Conservation (phyloP, 2,329 filamentous ascomycete genomes). For the Cytospora leucostoma region DNA sequence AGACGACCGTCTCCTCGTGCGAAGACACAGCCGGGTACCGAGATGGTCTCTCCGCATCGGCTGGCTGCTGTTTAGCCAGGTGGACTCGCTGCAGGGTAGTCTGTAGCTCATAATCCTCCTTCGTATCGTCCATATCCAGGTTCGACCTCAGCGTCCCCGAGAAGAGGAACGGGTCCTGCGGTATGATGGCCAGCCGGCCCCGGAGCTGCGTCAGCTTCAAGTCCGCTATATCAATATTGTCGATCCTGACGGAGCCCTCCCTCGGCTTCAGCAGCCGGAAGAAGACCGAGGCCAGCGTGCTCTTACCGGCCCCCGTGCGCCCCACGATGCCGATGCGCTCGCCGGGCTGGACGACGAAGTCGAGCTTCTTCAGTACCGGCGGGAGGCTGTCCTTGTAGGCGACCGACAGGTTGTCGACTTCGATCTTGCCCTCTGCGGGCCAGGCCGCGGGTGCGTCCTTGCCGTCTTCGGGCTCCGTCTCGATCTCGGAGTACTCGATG, state of each 20-base stretch:
- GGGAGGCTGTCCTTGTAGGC: slow-evolving; percentile 41
- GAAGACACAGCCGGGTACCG: slow-evolving; percentile 20
- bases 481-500: slow-evolving; percentile 45
- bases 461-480: slow-evolving; percentile 41
- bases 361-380: slow-evolving; percentile 41
- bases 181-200: slow-evolving; percentile 64
- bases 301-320: slow-evolving; percentile 67
- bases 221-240: slow-evolving; percentile 54
- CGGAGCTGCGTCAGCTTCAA: slow-evolving; percentile 63
- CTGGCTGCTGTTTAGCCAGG: slow-evolving; percentile 51
- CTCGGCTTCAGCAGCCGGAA: slow-evolving; percentile 58
- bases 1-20: slow-evolving; percentile 29
- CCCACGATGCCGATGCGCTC: slow-evolving; percentile 67
- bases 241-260: slow-evolving; percentile 46
- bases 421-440: slow-evolving; percentile 44
- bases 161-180: slow-evolving; percentile 68
- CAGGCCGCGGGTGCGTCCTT: slow-evolving; percentile 42
- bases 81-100: slow-evolving; percentile 61
- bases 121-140: slow-evolving; percentile 62
- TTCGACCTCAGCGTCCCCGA: slow-evolving; percentile 65
- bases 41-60: slow-evolving; percentile 39
- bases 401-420: slow-evolving; percentile 42
- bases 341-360: slow-evolving; percentile 46
- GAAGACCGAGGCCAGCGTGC: slow-evolving; percentile 63
- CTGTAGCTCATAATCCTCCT: slow-evolving; percentile 63